These are phyloP conservation scores for Ganoderma meredithae DNA, from an alignment of 1,284 basidiomycete species.

Conservation along the genomic window DNA sequence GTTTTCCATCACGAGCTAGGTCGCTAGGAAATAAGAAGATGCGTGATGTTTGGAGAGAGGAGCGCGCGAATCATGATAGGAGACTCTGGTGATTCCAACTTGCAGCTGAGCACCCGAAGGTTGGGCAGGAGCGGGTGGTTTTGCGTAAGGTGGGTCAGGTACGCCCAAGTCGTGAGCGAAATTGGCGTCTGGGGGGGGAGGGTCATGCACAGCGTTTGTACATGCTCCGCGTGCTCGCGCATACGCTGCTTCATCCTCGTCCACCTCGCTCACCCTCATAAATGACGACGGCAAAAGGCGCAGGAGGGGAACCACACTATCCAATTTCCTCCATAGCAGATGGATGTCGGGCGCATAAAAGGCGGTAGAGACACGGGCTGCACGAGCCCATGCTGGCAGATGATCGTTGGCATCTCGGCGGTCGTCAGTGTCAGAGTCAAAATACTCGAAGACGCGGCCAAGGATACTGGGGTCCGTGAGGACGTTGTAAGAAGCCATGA, in stretches of 20 bases:
- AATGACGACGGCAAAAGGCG: not conserved
- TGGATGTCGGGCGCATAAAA: not conserved
- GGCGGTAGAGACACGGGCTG: not conserved
- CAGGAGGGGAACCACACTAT: not conserved
- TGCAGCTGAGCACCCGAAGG: not conserved
- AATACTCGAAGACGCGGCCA: not conserved
- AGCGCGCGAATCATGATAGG: not conserved
- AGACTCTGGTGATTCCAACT: not conserved
- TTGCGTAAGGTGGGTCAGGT: conserved; percentile 1
- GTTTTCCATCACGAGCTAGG: too few relatives aligned
- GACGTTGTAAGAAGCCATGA: not conserved
- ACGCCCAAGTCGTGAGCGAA: not conserved
- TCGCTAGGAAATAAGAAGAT: not conserved
- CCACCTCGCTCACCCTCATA: not conserved
- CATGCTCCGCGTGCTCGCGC: not conserved
- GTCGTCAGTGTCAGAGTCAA: too few relatives aligned
- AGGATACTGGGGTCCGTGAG: not conserved
- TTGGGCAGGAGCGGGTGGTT: not conserved
- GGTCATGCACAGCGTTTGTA: not conserved
- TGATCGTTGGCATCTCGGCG: too few relatives aligned
- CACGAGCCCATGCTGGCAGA: not conserved
- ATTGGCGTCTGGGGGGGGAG: not conserved
- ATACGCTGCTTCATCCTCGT: not conserved
- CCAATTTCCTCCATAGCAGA: not conserved
- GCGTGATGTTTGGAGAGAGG: not conserved